Evolutionary conservation across 192 early-diverging fungal species (phyloP).

Genomic region (Backusella psychrophila): DNA sequence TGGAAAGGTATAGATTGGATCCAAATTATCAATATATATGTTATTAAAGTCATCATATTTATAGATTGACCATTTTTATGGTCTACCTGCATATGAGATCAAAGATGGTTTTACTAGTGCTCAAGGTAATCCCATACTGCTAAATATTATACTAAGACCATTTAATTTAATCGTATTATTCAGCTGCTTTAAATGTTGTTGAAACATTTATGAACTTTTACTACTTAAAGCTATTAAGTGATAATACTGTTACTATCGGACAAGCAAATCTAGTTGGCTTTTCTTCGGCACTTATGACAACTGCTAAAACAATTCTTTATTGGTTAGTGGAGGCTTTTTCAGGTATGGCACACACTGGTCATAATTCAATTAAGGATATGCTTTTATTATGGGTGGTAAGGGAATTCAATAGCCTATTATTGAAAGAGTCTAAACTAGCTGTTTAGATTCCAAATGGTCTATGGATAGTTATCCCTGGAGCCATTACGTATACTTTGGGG

Average conservation of each 20-base stretch:
- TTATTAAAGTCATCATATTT: not conserved
- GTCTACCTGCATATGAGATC: constrained; percentile 16
- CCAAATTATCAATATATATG: not conserved
- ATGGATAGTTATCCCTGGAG: constrained; percentile 33
- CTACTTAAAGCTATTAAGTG: constrained; percentile 17
- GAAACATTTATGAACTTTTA: constrained; percentile 27
- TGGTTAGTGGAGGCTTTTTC: constrained; percentile 31
- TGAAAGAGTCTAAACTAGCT: not conserved
- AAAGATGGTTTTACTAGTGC: constrained; percentile 38
- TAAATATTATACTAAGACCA: not conserved
- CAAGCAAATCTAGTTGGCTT: constrained; percentile 28
- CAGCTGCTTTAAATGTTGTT: constrained; percentile 31
- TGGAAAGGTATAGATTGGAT: constrained; percentile 16
- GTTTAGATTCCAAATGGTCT: constrained; percentile 31
- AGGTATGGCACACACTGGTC: constrained; percentile 24
- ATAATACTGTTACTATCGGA: not conserved
- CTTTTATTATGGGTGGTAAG: constrained; percentile 30
- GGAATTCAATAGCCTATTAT: not conserved
- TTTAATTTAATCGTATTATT: not conserved
- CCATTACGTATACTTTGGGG: constrained; percentile 16
- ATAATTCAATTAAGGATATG: constrained; percentile 15
- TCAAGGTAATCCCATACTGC: constrained; percentile 20
- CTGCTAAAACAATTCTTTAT: constrained; percentile 33
- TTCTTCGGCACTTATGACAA: constrained; percentile 21
- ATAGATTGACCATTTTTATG: constrained; percentile 37